Base-by-base conservation (phyloP, 371 early-diverging fungal genomes). In the Apophysomyces elegans region DNA sequence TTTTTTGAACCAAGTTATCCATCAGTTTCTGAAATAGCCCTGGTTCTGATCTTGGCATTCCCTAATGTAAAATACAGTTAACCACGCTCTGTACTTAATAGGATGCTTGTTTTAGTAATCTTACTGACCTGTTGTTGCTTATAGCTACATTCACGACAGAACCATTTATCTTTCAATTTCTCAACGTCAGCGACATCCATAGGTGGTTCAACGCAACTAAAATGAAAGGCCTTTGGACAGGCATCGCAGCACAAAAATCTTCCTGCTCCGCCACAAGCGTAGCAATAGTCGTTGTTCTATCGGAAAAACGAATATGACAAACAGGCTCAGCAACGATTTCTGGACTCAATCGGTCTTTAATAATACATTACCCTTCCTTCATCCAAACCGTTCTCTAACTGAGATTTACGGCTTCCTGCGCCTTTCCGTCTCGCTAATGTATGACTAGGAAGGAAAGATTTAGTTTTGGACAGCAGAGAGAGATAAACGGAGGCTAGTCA, bases 211-310 rank as follows among this genome's bases (percentile, higher is more conserved):
- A 88, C 76, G 64, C 92, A 92, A 7, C 84, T 72, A 66, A 92
- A 90, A 69, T 92, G 92, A 68, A 89, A 92, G 9, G 87, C 87
- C 56, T 83, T 85, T 21, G 92, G 92, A 62, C 92, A 92, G 9
- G 76, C 77, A 68, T 92, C 92, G 68, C 92, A 92, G 65, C 92
- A 91, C 59, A 91, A 63, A 44, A 92, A 86, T 47, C 83, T 81
- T 0, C 92, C 92, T 1, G 76, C 71, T 18, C 79, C 84, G 3
- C 82, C 80, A 71, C 92, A 92, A 1, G 87, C 80, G 58, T 87
- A 86, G 68, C 92, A 92, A 21, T 69, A 63, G 66, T 92, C 92
- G 61, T 88, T 73, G 61, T 86, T 86, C 84, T 86, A 68, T 39
- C 5, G 35, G 14, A 12, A 58, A 7, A 18, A 12, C 37, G 37